Conservation (phyloP, 1,284 basidiomycete genomes). For the Austropuccinia psidii region DNA sequence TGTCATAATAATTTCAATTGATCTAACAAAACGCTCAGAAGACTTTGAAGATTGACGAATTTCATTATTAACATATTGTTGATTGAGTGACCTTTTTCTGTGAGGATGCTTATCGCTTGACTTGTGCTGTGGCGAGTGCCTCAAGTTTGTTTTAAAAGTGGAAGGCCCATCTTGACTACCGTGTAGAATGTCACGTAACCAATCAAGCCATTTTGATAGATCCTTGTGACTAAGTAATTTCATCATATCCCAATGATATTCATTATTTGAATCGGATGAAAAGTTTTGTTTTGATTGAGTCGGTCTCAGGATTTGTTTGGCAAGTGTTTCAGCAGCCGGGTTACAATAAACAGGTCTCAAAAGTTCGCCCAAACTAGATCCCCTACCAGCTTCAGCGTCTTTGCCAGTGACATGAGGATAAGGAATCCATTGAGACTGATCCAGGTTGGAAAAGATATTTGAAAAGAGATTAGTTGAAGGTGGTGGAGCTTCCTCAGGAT, state of each 20-base stretch:
- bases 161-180: not conserved
- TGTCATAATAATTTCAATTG: slow-evolving; percentile 20
- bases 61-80: not conserved
- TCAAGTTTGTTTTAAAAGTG: not conserved
- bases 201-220: slow-evolving; percentile 21
- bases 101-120: not conserved
- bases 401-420: not conserved
- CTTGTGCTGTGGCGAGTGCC: not conserved
- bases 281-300: not conserved
- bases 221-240: slow-evolving; percentile 11
- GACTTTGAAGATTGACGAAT: not conserved
- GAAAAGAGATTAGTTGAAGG: not conserved
- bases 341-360: slow-evolving; percentile 20
- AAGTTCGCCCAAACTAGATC: slow-evolving; percentile 9
- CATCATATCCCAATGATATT: slow-evolving; percentile 25
- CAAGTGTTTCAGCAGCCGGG: slow-evolving; percentile 11
- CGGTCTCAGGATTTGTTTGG: slow-evolving; percentile 8
- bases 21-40: too few species aligned
- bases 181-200: slow-evolving; percentile 15
- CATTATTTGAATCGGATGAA: not conserved
- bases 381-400: not conserved
- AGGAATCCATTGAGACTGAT: too few species aligned
- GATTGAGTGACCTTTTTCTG: not conserved
- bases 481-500: slow-evolving; percentile 26
- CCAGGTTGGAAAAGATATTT: not conserved